These are phyloP conservation scores for Talaromyces borbonicus DNA, from an alignment of 495 filamentous ascomycete species.

Conservation along the genomic window DNA sequence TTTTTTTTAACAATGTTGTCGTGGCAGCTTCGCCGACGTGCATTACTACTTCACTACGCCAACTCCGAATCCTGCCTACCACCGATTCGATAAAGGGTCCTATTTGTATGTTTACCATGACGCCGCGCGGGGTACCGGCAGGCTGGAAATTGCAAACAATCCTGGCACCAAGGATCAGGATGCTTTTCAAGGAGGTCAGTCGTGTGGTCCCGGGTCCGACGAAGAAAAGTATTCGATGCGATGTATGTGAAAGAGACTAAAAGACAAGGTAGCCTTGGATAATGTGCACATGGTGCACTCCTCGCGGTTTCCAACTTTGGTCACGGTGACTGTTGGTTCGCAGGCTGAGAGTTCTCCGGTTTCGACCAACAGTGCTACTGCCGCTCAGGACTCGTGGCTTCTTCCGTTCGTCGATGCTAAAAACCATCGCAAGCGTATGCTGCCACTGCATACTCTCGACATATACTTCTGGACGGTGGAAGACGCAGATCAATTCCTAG, in stretches of 20 bases:
- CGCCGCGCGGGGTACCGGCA: slow-evolving; percentile 51
- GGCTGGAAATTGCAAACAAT: slow-evolving; percentile 81
- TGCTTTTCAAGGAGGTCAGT: slow-evolving; percentile 74
- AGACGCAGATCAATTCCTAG: slow-evolving; percentile 66
- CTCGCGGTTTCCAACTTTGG: slow-evolving; percentile 65
- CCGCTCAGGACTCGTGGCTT: slow-evolving; percentile 59
- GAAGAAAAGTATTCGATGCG: too few relatives aligned
- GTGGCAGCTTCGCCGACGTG: slow-evolving; percentile 68
- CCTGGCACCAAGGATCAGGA: slow-evolving; percentile 81
- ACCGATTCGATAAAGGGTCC: slow-evolving; percentile 82
- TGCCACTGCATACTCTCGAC: slow-evolving; percentile 73
- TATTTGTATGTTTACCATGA: slow-evolving; percentile 84
- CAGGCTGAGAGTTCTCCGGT: slow-evolving; percentile 22
- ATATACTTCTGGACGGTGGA: slow-evolving; percentile 81
- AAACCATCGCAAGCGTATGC: slow-evolving; percentile 60
- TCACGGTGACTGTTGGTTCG: slow-evolving; percentile 64
- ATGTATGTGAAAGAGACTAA: too few relatives aligned
- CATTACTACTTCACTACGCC: slow-evolving; percentile 81
- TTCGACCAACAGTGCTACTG: slow-evolving; percentile 20
- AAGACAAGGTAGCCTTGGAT: slow-evolving; percentile 46
- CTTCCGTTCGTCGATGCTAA: slow-evolving; percentile 60
- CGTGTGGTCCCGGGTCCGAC: too few relatives aligned
- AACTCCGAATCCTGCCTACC: slow-evolving; percentile 58
- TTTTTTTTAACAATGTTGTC: slow-evolving; percentile 1
- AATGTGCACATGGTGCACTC: slow-evolving; percentile 58